phyloP scores from a whole-genome alignment of 2,329 filamentous ascomycete genomes.

The Alternaria infectoria region DNA sequence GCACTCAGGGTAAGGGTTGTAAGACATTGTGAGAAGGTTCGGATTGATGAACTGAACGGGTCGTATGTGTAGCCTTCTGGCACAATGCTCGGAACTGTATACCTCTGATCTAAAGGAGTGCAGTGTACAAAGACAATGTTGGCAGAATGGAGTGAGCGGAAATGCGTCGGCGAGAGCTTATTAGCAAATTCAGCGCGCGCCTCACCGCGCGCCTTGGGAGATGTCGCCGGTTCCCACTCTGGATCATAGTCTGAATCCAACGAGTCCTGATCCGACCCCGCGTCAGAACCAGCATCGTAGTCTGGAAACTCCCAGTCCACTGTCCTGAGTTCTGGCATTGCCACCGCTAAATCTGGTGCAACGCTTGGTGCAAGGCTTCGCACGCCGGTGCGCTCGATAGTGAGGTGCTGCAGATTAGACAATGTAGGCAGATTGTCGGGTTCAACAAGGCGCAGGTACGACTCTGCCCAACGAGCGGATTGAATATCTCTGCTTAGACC shows the following conservation, averaged over 20 bases:
- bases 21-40: slow-evolving; percentile 14
- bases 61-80: slow-evolving; percentile 8
- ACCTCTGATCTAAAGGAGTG: slow-evolving; percentile 4
- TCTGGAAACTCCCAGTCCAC: slow-evolving; percentile 7
- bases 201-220: slow-evolving; percentile 1
- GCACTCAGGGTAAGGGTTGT: slow-evolving; percentile 13
- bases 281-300: not conserved
- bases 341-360: slow-evolving; percentile 1
- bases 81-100: slow-evolving; percentile 3
- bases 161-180: not conserved
- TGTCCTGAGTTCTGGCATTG: slow-evolving; percentile 3
- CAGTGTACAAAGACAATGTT: slow-evolving; percentile 5
- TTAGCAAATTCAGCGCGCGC: slow-evolving; percentile 3
- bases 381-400: not conserved
- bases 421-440: not conserved
- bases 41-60: slow-evolving; percentile 17
- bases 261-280: slow-evolving; percentile 3
- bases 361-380: slow-evolving; percentile 7
- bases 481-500: slow-evolving; percentile 1
- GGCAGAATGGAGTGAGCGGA: slow-evolving; percentile 3
- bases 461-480: not conserved
- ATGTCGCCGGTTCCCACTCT: not conserved
- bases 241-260: slow-evolving; percentile 2
- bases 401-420: slow-evolving; percentile 8
- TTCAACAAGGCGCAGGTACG: slow-evolving; percentile 1